Base-by-base conservation (phyloP, 768 basidiomycete genomes). In the Mycena olivaceomarginata region DNA sequence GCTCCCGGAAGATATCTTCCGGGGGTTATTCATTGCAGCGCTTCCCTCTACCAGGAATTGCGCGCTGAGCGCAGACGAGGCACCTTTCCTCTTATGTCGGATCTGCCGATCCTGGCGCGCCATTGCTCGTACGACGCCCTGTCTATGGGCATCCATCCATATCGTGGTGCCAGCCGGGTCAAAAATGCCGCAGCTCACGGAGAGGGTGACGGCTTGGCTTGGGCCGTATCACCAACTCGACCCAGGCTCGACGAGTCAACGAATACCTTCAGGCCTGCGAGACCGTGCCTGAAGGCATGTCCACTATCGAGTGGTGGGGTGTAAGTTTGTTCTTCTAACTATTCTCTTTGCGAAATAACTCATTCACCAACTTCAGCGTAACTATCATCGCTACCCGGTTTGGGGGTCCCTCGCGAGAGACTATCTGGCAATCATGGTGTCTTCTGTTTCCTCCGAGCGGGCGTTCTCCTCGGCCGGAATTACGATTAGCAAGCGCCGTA, bases 401-500 rank as follows among this genome's bases (percentile, higher is more conserved):
- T 51, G 48, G 48, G 48, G 48, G 48, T 51, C 18, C 18, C 18
- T 51, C 5, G 48, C 18, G 1, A 51, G 48, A 16, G 48, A 51
- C 18, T 51, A 51, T 51, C 18, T 51, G 48, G 48, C 48, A 51
- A 51, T 16, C 48, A 51, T 51, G 48, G 48, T 16, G 48, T 51
- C 48, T 51, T 45, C 43, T 45, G 43, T 45, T 45, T 45, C 43
- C 43, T 10, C 43, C 43, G 43, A 45, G 6, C 43, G 48, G 48
- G 48, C 18, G 48, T 51, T 51, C 48, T 51, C 48, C n/a, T 51
- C 48, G 6, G 48, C 48, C 5, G 48, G 48, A 20, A 51, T 51
- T 51, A 51, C 48, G 9, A 56, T 56, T 2, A 56, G 10, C n/a
- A 87, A 87, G 73, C 82, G 77, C 22, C 79, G 82, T 7, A 87